Evolutionary conservation across 2,329 filamentous ascomycete genomes (phyloP), one percentile per base, ranked within the genome.

Genomic region (Colletotrichum sp.): DNA sequence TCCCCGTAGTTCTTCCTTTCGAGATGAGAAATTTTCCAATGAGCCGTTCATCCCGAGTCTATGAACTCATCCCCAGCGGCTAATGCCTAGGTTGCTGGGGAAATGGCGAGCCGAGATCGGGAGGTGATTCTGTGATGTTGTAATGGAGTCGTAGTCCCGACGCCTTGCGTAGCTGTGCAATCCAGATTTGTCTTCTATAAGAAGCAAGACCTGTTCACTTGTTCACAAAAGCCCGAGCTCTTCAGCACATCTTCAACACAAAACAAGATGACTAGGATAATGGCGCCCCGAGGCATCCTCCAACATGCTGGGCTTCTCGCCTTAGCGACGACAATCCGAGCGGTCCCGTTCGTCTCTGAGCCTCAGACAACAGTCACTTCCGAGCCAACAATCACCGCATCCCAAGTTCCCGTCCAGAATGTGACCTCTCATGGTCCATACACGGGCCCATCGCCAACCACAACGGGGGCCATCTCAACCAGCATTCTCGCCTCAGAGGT

Each of bases 341-440:
- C 86, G 1, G 80, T 82, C 3, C 86, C 86, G 0, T 77, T 85
- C 8, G 81, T 83, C 1, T 85, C 83, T 5, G 76, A 82, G 39
- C 78, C 85, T 0, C 80, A 82, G 36, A 87, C 85, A 0, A 87
- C 85, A 0, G 66, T 85, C 26, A 80, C 80, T 3, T 84, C 84
- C 1, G 79, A 77, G 5, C 79, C 83, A 2, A 49, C 82, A 2
- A 70, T 78, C 7, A 84, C 83, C 0, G 77, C 78, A 0, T 68
- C 82, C 3, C 72, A 75, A 0, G 81, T 86, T 4, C 80, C 85
- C 6, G 83, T 89, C 16, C 90, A 88, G 49, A 90, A 93, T 34
- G 87, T 91, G 7, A 93, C 92, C 4, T 91, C 89, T 6, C 94
- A 96, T 81, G 94, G 94, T 1, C 89, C 93, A 0, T 96, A 88